A percentile compares a stretch with the other conserved stretches of the same genome.
phyloP scores from a whole-genome alignment of 1,284 basidiomycete species.

The Tilletia horrida region DNA sequence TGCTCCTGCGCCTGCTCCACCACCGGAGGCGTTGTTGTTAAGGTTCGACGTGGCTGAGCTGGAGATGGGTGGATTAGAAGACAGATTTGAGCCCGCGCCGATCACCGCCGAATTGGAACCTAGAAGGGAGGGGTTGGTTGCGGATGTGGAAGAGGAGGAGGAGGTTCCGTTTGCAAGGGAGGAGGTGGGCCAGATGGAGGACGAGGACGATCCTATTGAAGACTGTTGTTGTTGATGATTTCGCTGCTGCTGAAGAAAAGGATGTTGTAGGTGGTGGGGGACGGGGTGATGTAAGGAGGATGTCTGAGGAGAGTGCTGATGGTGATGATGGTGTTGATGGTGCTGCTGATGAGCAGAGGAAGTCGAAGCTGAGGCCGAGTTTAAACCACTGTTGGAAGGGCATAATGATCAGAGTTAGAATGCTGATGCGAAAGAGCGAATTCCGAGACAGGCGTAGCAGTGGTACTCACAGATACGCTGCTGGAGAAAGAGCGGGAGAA shows the following conservation, averaged over 20 bases:
- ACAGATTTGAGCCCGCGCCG: neutral
- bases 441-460: no score
- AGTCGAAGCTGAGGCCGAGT: neutral
- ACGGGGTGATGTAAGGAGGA: neutral
- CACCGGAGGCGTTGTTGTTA: no score
- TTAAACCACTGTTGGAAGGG: neutral
- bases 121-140: neutral
- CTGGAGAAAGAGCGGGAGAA: conserved; percentile 14
- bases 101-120: no score
- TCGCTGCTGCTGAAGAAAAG: neutral
- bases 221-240: neutral
- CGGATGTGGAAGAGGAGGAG: neutral
- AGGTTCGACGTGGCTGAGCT: conserved; percentile 3
- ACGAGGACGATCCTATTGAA: neutral
- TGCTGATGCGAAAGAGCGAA: neutral
- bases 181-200: conserved; percentile 1
- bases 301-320: conserved; percentile 2
- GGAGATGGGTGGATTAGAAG: neutral
- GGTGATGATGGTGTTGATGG: conserved; percentile 6
- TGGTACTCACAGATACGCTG: conserved; percentile 8
- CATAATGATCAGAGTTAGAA: neutral
- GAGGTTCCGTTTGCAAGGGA: neutral
- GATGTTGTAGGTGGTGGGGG: neutral
- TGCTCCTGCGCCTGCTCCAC: no score
- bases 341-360: neutral